These are phyloP conservation scores for Diaporthe citriasiana DNA, from an alignment of 2,329 filamentous ascomycete genomes.

Conservation along the genomic window DNA sequence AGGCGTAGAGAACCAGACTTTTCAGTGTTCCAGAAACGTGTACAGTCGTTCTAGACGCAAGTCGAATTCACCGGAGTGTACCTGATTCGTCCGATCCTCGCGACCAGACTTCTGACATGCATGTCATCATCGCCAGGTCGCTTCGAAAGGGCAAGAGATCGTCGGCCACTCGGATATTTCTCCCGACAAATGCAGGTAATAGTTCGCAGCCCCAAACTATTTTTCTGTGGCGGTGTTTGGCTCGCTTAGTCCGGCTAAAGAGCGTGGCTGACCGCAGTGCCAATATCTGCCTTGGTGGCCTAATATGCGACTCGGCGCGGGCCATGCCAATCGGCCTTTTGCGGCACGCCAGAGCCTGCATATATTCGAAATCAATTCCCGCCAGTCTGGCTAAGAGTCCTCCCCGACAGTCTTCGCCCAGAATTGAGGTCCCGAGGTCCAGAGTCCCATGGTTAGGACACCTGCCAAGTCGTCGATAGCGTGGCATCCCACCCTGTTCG, in stretches of 20 bases:
- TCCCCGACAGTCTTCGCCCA: conserved; percentile 5
- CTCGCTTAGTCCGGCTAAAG: conserved; percentile 25
- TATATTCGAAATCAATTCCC: conserved; percentile 8
- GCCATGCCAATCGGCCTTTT: conserved; percentile 9
- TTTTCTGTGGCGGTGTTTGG: neutral
- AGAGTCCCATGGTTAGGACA: neutral
- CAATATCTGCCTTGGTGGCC: neutral
- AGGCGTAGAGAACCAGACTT: neutral
- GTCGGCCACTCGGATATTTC: conserved; percentile 2
- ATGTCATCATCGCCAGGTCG: conserved; percentile 24
- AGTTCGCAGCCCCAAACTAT: neutral
- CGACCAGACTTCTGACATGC: conserved; percentile 1
- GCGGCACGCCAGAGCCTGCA: conserved; percentile 24
- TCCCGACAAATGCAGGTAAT: neutral
- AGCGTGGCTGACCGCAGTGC: neutral
- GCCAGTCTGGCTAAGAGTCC: conserved; percentile 8
- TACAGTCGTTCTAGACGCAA: neutral
- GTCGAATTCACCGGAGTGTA: neutral
- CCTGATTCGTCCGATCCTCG: conserved; percentile 24
- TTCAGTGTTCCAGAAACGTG: neutral
- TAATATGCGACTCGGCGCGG: conserved; percentile 23
- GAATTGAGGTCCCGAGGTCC: neutral
- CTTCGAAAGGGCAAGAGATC: neutral
- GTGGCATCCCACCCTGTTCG: conserved; percentile 1
- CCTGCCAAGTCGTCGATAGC: conserved; percentile 19